Base-by-base conservation (phyloP, 1,284 basidiomycete genomes). In the Sparassis latifolia region DNA sequence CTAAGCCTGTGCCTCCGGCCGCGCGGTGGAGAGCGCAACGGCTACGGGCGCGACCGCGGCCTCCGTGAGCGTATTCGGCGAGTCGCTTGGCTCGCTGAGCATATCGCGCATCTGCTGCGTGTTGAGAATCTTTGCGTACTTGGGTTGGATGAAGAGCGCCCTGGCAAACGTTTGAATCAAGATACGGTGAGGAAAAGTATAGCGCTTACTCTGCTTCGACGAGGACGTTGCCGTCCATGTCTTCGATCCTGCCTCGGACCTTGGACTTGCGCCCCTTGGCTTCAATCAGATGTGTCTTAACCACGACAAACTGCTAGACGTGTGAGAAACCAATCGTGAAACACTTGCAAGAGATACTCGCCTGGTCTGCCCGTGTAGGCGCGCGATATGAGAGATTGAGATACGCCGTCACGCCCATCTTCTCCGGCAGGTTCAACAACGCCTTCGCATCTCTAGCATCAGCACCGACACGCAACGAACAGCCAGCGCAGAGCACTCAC, bases 401-500 rank as follows among this genome's bases (percentile, higher is more conserved):
- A 47, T 79, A 86, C 1, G 93, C 95, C 0, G 95, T 98, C 9
- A 98, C 93, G n/a, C 91, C 95, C 44, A 97, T 84, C 63, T 89
- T 86, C 33, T 88, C 86, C 0, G 93, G 92, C 0, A 97, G 69
- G 62, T 92, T 91, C 51, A 80, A 74, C 45, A 94, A 79, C 2
- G 93, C 90, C 90, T 92, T 59, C 4, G n/a, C 10, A 27, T 27
- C 35, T 6, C 35, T 1, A 20, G 20, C 35, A 27, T 28, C 27
- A 28, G 9, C 40, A 6, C 40, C 9, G 40, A 33, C 6, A 44
- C 33, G 43, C 33, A 47, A 30, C 48, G 47, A 55, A 52, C 1
- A 20, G 20, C 20, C 20, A 20, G 20, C 20, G 41, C 51, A 45
- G 3, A 5, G 31, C 3, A 76, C 86, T 60, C 60, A 92, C 93